A percentile compares a stretch with the other conserved stretches of the same genome.
Evolutionary conservation across 106 monocot species (phyloP).

Genomic region (Gastrodia elata): DNA sequence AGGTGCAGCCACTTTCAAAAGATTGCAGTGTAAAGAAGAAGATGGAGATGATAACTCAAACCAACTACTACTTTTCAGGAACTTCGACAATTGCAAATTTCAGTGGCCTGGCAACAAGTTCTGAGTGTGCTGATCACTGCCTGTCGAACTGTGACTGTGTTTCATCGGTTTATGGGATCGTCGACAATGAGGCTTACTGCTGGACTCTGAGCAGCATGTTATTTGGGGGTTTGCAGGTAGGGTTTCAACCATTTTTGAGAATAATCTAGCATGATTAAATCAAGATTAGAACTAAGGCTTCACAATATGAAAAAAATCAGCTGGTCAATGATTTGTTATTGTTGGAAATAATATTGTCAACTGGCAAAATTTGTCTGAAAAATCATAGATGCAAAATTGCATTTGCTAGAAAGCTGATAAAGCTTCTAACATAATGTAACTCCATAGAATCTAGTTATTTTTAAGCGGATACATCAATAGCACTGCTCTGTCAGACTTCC

Average conservation of each 20-base stretch:
- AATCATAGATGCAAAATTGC: no score
- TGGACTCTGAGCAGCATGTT: conserved; percentile 29
- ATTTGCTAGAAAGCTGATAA: no score
- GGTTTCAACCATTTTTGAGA: background rate
- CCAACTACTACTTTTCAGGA: conserved; percentile 31
- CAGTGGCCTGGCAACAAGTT: conserved; percentile 7
- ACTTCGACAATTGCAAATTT: conserved; percentile 23
- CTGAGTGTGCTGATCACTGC: conserved; percentile 17
- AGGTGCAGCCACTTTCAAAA: background rate
- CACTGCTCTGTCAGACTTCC: no score
- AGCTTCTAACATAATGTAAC: no score
- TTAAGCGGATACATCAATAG: no score
- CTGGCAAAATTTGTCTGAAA: no score
- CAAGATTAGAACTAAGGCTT: background rate
- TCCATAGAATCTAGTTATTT: no score
- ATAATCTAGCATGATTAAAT: background rate
- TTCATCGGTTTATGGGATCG: conserved; percentile 22
- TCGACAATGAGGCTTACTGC: conserved; percentile 19
- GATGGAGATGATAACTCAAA: conserved; percentile 24
- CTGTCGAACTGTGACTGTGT: conserved; percentile 22
- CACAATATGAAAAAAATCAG: no score
- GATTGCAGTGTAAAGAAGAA: background rate
- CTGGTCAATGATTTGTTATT: no score
- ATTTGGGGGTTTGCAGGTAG: conserved; percentile 30
- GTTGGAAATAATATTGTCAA: no score